These are phyloP conservation scores for Fraxinus anomala DNA, from an alignment of 257 asterid species.

Conservation along the genomic window DNA sequence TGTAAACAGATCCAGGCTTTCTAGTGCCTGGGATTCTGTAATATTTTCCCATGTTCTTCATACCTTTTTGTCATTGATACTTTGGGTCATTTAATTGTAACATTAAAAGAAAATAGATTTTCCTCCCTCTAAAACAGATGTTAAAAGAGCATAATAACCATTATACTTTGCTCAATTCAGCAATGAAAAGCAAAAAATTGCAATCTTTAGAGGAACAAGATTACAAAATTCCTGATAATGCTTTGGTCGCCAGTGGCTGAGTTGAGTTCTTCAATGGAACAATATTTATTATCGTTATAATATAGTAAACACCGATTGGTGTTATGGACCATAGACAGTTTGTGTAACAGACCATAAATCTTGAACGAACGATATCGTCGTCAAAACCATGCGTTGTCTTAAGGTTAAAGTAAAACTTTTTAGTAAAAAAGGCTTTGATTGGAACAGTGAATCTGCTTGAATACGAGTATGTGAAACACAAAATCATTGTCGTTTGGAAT, in stretches of 20 bases:
- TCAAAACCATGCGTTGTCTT: background rate
- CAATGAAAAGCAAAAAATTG: background rate
- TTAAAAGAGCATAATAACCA: background rate
- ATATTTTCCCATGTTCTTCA: too few relatives aligned
- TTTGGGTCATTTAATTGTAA: too few relatives aligned
- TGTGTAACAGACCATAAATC: too few relatives aligned
- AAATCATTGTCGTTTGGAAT: background rate
- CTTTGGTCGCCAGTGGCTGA: background rate
- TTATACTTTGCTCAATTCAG: background rate
- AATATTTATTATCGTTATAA: too few relatives aligned
- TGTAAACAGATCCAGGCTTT: background rate
- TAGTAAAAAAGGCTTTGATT: background rate
- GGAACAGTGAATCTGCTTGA: background rate
- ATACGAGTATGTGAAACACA: too few relatives aligned
- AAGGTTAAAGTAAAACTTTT: background rate
- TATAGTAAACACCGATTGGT: background rate
- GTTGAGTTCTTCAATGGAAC: background rate
- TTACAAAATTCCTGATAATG: background rate
- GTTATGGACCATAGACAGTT: background rate
- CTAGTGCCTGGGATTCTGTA: too few relatives aligned
- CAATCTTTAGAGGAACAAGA: background rate
- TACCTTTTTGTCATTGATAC: too few relatives aligned
- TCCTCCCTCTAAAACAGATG: background rate
- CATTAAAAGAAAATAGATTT: too few relatives aligned
- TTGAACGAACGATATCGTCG: too few relatives aligned